phyloP scores from a whole-genome alignment of 805 yeast species.

The Myxozyma vanderwaltii region DNA sequence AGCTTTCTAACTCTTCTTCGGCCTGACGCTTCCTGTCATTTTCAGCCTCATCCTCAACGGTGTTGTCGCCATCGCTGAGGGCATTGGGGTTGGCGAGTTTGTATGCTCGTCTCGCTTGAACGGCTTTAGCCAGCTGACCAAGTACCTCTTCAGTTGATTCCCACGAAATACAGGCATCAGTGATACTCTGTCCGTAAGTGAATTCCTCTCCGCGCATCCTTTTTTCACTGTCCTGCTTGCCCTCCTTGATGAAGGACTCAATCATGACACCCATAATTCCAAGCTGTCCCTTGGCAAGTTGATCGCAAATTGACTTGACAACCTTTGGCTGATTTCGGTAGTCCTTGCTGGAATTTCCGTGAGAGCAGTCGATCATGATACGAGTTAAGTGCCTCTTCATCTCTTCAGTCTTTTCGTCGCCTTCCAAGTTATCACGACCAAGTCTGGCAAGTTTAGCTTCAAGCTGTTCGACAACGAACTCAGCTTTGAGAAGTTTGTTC shows the following conservation, averaged over 20 bases:
- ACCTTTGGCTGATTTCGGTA: constrained; percentile 93
- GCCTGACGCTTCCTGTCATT: constrained; percentile 7
- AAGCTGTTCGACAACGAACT: constrained; percentile 17
- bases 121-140: constrained; percentile 73
- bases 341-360: constrained; percentile 91
- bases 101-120: constrained; percentile 64
- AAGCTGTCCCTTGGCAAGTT: constrained; percentile 71
- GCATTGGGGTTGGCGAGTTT: constrained; percentile 14
- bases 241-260: constrained; percentile 88
- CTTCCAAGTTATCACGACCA: constrained; percentile 39
- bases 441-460: constrained; percentile 52
- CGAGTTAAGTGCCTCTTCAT: constrained; percentile 50
- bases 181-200: constrained; percentile 90
- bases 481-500: constrained; percentile 55
- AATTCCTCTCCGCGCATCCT: constrained; percentile 63
- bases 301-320: constrained; percentile 74
- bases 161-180: constrained; percentile 97
- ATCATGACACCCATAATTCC: constrained; percentile 93
- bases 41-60: constrained; percentile 10
- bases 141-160: constrained; percentile 77
- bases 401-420: constrained; percentile 37
- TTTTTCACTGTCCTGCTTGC: constrained; percentile 67
- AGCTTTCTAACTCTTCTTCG: neutral
- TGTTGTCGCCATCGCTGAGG: constrained; percentile 26
- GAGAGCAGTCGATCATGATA: constrained; percentile 96